A percentile compares a stretch with the other conserved stretches of the same genome.
Evolutionary conservation across 768 basidiomycete species (phyloP).

Genomic region (Lentinula lateritia): DNA sequence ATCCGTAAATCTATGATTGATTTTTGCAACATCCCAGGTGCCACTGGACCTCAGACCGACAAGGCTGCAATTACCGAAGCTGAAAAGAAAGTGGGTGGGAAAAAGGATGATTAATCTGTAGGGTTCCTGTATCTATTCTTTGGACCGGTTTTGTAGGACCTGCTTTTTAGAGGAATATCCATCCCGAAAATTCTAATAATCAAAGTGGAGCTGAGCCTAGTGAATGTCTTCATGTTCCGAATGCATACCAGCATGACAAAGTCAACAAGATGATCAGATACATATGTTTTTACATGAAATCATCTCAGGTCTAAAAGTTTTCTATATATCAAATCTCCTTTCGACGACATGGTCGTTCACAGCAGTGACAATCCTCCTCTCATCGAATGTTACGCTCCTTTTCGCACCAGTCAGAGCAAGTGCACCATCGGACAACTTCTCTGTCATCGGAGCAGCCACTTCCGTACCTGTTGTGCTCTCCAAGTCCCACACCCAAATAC

Average conservation of each 20-base stretch:
- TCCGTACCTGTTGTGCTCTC: slow-evolving; percentile 49
- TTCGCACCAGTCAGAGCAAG: slow-evolving; percentile 16
- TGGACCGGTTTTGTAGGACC: background rate
- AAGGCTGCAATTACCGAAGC: slow-evolving; percentile 83
- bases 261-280: too few relatives aligned
- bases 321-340: slow-evolving; percentile 55
- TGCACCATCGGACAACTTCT: slow-evolving; percentile 9
- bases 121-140: background rate
- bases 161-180: too few relatives aligned
- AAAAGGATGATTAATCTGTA: slow-evolving; percentile 64
- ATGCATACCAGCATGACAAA: too few relatives aligned
- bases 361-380: slow-evolving; percentile 61
- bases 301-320: too few relatives aligned
- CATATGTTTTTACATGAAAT: too few relatives aligned
- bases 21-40: slow-evolving; percentile 23
- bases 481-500: slow-evolving; percentile 85
- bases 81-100: slow-evolving; percentile 75
- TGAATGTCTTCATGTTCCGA: too few relatives aligned
- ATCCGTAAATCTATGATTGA: background rate
- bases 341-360: slow-evolving; percentile 33
- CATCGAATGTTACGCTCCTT: slow-evolving; percentile 65
- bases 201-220: too few relatives aligned
- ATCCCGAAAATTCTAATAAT: too few relatives aligned
- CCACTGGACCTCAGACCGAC: slow-evolving; percentile 73
- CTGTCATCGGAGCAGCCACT: slow-evolving; percentile 26